Evolutionary conservation across 2,329 filamentous ascomycete genomes (phyloP).

Genomic region (Sporothrix brunneoviolacea): DNA sequence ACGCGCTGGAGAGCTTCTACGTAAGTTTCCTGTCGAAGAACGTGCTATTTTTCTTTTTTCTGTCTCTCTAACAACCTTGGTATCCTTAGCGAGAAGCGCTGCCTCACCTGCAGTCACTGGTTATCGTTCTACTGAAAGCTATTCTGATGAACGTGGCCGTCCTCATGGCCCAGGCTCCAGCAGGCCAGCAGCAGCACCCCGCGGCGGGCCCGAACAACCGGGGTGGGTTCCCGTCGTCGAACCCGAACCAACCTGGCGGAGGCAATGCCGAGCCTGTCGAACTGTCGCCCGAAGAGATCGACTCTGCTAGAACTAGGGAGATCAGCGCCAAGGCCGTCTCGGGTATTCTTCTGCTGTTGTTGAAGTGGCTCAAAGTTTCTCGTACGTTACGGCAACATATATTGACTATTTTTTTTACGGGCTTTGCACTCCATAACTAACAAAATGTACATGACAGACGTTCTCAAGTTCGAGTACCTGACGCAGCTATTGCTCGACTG

Average conservation of each 20-base stretch:
- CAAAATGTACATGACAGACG: too few relatives aligned
- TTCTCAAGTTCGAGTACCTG: slow-evolving; percentile 93
- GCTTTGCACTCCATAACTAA: too few relatives aligned
- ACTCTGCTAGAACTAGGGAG: slow-evolving; percentile 74
- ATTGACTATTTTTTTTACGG: too few relatives aligned
- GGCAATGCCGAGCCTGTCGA: slow-evolving; percentile 33
- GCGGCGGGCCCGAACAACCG: slow-evolving; percentile 33
- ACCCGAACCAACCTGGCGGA: slow-evolving; percentile 20
- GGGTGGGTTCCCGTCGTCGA: slow-evolving; percentile 12
- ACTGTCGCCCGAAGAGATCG: slow-evolving; percentile 65
- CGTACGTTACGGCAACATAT: slow-evolving; percentile 52
- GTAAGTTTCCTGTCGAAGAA: slow-evolving; percentile 50
- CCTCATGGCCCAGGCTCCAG: slow-evolving; percentile 57
- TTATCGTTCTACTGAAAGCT: slow-evolving; percentile 86
- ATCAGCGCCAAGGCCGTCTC: slow-evolving; percentile 88
- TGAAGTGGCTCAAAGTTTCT: slow-evolving; percentile 96
- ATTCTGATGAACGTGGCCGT: slow-evolving; percentile 82
- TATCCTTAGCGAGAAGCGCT: slow-evolving; percentile 58
- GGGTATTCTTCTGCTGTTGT: slow-evolving; percentile 74
- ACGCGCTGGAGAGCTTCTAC: slow-evolving; percentile 77
- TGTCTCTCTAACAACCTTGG: too few relatives aligned
- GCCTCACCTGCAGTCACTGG: slow-evolving; percentile 82
- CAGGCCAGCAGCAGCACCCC: slow-evolving; percentile 38
- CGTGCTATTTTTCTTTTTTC: too few relatives aligned
- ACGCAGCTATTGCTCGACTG: slow-evolving; percentile 90